Evolutionary conservation across 352 stramenopile genomes (phyloP).

Genomic region (Thraustochytrium striatum): DNA sequence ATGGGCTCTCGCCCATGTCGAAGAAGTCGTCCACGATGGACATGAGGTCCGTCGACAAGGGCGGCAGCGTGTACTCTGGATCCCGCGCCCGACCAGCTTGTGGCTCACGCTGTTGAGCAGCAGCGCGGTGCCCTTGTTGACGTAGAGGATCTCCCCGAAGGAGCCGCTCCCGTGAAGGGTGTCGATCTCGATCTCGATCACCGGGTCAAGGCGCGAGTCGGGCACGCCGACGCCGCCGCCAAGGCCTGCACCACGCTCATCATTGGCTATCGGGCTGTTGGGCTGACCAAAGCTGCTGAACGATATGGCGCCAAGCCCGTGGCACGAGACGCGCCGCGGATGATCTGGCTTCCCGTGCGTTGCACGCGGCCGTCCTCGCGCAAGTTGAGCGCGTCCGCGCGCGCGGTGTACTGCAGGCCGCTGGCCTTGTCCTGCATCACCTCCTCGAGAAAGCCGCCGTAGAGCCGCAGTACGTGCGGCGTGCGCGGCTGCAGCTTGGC

Average conservation of each 20-base stretch:
- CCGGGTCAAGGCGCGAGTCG: constrained; percentile 6
- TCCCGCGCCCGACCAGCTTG: not conserved
- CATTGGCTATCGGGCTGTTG: too few relatives aligned
- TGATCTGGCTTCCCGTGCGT: not conserved
- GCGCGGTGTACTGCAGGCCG: not conserved
- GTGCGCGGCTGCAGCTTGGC: not conserved
- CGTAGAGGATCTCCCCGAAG: constrained; percentile 31
- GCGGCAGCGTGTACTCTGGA: constrained; percentile 15
- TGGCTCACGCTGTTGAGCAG: constrained; percentile 6
- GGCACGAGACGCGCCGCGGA: too few relatives aligned
- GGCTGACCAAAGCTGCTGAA: too few relatives aligned
- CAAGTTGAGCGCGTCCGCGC: constrained; percentile 21
- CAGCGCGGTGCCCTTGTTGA: not conserved
- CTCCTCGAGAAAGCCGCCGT: constrained; percentile 8
- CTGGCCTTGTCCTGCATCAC: constrained; percentile 8
- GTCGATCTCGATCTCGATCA: constrained; percentile 41
- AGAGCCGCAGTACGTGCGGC: not conserved
- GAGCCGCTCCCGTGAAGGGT: not conserved
- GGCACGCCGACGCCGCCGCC: too few relatives aligned
- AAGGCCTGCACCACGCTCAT: too few relatives aligned
- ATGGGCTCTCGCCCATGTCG: not conserved
- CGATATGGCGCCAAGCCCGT: too few relatives aligned
- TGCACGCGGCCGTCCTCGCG: not conserved
- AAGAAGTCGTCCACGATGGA: constrained; percentile 13
- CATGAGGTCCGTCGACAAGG: constrained; percentile 26